Evolutionary conservation across 2,329 filamentous ascomycete species (phyloP), one percentile per base, ranked within the genome.

Genomic region (Colletotrichum gloeosporioides): DNA sequence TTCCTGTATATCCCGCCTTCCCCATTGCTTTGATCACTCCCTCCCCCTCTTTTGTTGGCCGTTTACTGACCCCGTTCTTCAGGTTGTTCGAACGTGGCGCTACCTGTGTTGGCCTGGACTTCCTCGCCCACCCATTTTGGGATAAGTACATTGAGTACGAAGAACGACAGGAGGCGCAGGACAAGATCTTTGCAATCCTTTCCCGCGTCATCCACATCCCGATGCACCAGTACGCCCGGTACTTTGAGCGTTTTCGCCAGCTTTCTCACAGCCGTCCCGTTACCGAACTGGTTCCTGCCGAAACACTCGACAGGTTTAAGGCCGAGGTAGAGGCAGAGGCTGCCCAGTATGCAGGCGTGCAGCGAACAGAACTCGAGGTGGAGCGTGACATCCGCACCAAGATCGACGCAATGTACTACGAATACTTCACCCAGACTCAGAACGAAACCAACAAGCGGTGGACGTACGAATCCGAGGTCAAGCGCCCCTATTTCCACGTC

Each of bases 121-220:
- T 98, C 83, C 90, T 98, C 34, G 94, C 96, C 3, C 96, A 98
- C 83, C 96, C 96, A 2, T 98, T 99, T 87, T 99, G 97, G 97
- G 97, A 99, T 85, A 99, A 98, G 86, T 99, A 98, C 82, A 92
- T 99, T 78, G 97, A 99, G 83, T 99, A 98, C 81, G 97, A 99
- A 84, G 96, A 98, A 83, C 94, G 96, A 3, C 89, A 96, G 77
- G 96, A 98, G 81, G 92, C 94, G 1, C 92, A 94, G 16, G 95
- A 98, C 78, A 95, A 93, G 81, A 95, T 98, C 71, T 98, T 98
- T 80, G 92, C 92, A 55, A 95, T 99, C 72, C 90, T 98, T 69
- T 90, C 90, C 77, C 95, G 96, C 70, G 91, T 98, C 72, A 94
- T 98, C 70, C 92, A 95, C 81, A 96, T 99, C 69, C 96, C 97